Base-by-base conservation (phyloP, 768 basidiomycete species). In the Hericium rajendrae region DNA sequence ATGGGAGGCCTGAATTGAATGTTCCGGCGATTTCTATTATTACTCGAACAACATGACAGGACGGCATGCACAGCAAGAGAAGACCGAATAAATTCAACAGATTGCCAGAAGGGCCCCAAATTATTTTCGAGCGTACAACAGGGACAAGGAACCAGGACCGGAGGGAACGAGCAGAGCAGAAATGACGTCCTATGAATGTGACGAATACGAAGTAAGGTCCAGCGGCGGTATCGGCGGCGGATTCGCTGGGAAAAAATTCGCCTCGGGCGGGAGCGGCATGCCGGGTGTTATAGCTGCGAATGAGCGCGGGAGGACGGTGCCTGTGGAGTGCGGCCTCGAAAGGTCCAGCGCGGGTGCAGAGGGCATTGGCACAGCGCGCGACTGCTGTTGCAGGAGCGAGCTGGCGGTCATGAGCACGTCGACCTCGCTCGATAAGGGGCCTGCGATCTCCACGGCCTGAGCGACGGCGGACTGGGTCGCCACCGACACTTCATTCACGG, bases 391-490 rank as follows among this genome's bases (percentile, higher is more conserved):
- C 26, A 79, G 73, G 53, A 81, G 71, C 48, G 76, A 73, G 60
- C 72, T 76, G 41, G 88, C 87, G 3, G 87, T 83, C 65, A 86
- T 83, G 64, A 91, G 77, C 62, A 91, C 87, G 63, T 91, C 88
- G 53, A 91, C 84, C 65, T 89, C 89, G 55, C 83, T 88, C 38
- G 86, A 86, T 43, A 78, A 69, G 15, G 83, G 80, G 32, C 87
- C 86, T 41, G 83, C 82, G 67, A 84, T 81, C 65, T 85, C 86
- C 40, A 92, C 88, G 40, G 90, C 90, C 66, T 85, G 81, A 38
- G 88, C 91, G 59, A 92, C 88, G 18, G 88, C 90, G 15, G 85
- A 79, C 66, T 89, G 84, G 24, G 90, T 80, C 51, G 79, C 79
- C 38, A 77, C 78, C 5, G 80, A 81, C 20, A 80, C 79, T 56